Conservation (phyloP, 2,329 filamentous ascomycete species). For the Penicillium sclerotigenum region DNA sequence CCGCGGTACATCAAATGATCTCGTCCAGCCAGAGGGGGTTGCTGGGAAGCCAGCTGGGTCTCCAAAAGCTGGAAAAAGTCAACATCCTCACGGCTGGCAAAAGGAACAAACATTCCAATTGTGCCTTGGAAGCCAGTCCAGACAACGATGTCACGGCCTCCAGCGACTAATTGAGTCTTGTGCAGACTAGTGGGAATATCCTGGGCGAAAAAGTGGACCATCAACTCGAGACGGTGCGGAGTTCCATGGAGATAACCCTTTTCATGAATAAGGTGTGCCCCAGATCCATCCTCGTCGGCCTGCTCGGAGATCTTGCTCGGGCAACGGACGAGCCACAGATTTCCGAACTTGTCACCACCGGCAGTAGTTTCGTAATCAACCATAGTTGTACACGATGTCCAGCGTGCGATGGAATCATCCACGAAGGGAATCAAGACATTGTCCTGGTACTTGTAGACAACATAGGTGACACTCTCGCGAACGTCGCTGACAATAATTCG, state of each 20-base stretch:
- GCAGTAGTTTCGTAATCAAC: conserved; percentile 95
- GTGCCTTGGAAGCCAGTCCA: conserved; percentile 96
- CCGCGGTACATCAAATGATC: conserved; percentile 94
- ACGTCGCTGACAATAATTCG: conserved; percentile 91
- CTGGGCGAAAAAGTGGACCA: conserved; percentile 85
- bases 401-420: conserved; percentile 84
- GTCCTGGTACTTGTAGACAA: conserved; percentile 88
- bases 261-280: conserved; percentile 86
- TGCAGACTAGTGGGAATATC: conserved; percentile 89
- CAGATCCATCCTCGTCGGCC: conserved; percentile 86
- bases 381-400: conserved; percentile 89
- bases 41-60: conserved; percentile 79
- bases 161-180: conserved; percentile 85
- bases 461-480: conserved; percentile 84
- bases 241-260: conserved; percentile 86
- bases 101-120: conserved; percentile 87
- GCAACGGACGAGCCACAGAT: conserved; percentile 87
- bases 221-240: conserved; percentile 76
- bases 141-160: conserved; percentile 83
- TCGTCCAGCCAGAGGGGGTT: conserved; percentile 81
- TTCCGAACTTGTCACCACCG: conserved; percentile 96
- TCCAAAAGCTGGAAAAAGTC: conserved; percentile 97
- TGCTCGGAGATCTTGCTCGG: conserved; percentile 82
- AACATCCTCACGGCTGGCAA: conserved; percentile 85
- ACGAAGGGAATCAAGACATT: conserved; percentile 91